These are phyloP conservation scores for Aquilaria malaccensis DNA, from an alignment of 345 rosid species.

Conservation along the genomic window DNA sequence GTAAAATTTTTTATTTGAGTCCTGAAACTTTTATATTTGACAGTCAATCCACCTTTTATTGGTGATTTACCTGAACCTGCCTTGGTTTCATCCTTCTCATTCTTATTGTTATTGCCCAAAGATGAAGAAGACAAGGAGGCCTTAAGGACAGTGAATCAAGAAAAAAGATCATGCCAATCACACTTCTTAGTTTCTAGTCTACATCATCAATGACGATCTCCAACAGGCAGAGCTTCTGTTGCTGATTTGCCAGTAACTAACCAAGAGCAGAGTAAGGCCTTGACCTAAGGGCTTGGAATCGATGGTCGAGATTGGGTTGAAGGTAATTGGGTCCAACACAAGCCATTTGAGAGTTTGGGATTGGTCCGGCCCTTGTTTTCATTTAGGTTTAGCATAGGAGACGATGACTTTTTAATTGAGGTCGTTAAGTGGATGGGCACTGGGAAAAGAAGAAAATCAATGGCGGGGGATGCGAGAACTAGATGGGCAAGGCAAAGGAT, in stretches of 20 bases:
- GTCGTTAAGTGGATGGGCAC: no score
- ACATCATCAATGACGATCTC: background rate
- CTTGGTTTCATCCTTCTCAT: background rate
- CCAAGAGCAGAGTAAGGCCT: slow-evolving; percentile 23
- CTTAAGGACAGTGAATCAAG: slow-evolving; percentile 68
- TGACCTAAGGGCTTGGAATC: slow-evolving; percentile 67
- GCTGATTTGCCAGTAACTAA: background rate
- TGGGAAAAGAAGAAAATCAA: no score
- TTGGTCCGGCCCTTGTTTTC: slow-evolving; percentile 59
- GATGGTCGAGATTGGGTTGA: slow-evolving; percentile 53
- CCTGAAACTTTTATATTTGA: no score
- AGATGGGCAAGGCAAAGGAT: no score
- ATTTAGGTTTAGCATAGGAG: no score
- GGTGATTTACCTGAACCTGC: background rate
- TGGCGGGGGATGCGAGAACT: no score
- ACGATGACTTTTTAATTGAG: no score
- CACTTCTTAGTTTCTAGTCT: slow-evolving; percentile 18
- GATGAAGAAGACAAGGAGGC: slow-evolving; percentile 29
- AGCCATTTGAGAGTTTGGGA: slow-evolving; percentile 47
- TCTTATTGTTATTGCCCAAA: background rate
- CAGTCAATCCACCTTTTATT: no score
- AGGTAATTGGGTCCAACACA: slow-evolving; percentile 11
- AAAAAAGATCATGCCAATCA: slow-evolving; percentile 42
- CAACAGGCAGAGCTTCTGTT: slow-evolving; percentile 2
- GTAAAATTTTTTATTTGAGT: no score